phyloP scores from a whole-genome alignment of 2,329 filamentous ascomycete genomes.

The Hypomyces rosellus region DNA sequence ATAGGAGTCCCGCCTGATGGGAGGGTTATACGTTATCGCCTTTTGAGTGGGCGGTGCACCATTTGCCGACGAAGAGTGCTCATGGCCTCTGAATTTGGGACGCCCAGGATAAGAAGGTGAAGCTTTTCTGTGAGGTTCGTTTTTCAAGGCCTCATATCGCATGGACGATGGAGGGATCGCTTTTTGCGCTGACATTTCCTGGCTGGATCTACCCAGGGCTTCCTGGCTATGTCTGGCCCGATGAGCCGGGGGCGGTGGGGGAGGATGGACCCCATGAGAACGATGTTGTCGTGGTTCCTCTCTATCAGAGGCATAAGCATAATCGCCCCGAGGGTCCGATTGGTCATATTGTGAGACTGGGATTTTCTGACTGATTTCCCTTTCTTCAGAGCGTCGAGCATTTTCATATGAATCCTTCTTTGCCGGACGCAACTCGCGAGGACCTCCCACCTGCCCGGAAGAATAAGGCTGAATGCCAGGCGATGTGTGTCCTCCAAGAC shows the following conservation, averaged over 20 bases:
- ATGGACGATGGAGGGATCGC: slow-evolving; percentile 43
- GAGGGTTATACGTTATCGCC: slow-evolving; percentile 15
- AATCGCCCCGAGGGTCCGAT: slow-evolving; percentile 28
- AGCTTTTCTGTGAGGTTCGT: slow-evolving; percentile 50
- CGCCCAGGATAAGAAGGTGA: slow-evolving; percentile 46
- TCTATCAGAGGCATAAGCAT: slow-evolving; percentile 21
- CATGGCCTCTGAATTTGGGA: slow-evolving; percentile 46
- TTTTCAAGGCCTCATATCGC: slow-evolving; percentile 53
- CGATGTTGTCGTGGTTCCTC: slow-evolving; percentile 30
- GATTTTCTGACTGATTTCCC: slow-evolving; percentile 28
- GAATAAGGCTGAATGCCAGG: slow-evolving; percentile 8
- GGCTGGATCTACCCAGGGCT: slow-evolving; percentile 32
- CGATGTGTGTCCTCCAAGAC: no score
- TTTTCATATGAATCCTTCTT: slow-evolving; percentile 31
- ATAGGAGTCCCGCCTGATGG: slow-evolving; percentile 42
- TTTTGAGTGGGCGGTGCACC: slow-evolving; percentile 1
- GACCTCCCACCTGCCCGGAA: slow-evolving; percentile 16
- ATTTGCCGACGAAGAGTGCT: slow-evolving; percentile 36
- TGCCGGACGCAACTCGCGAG: slow-evolving; percentile 26
- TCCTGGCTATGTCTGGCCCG: slow-evolving; percentile 43
- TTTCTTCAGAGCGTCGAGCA: slow-evolving; percentile 31
- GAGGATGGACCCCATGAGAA: slow-evolving; percentile 32
- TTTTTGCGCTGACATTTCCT: slow-evolving; percentile 37
- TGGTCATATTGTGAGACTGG: slow-evolving; percentile 29
- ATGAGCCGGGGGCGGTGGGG: slow-evolving; percentile 53